phyloP scores from a whole-genome alignment of 2,329 filamentous ascomycete genomes.

The Pseudocercospora musae region DNA sequence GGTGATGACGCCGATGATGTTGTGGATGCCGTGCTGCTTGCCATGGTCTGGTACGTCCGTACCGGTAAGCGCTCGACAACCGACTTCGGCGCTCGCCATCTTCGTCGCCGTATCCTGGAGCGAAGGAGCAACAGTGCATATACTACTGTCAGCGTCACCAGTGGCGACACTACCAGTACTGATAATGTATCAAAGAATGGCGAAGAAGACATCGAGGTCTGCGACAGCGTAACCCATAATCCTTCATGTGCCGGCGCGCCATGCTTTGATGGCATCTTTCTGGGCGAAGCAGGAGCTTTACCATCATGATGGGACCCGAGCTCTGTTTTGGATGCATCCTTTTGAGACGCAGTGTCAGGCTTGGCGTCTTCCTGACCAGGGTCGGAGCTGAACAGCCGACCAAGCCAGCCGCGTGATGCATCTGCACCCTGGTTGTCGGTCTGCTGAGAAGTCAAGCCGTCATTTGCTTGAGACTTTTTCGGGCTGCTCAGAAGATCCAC shows the following conservation, averaged over 20 bases:
- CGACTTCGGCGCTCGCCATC: conserved; percentile 97
- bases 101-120: conserved; percentile 79
- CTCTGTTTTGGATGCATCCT: conserved; percentile 11
- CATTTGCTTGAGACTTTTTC: conserved; percentile 15
- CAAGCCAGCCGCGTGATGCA: conserved; percentile 26
- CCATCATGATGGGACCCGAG: conserved; percentile 13
- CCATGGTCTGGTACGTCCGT: conserved; percentile 86
- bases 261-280: conserved; percentile 5
- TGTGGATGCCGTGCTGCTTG: conserved; percentile 53
- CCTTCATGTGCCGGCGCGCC: conserved; percentile 59
- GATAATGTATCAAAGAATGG: conserved; percentile 95
- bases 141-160: conserved; percentile 88
- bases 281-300: conserved; percentile 8
- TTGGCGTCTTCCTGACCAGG: conserved; percentile 12
- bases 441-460: conserved; percentile 18
- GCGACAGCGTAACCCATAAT: conserved; percentile 94
- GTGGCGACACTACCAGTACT: conserved; percentile 91
- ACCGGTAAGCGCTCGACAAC: conserved; percentile 93
- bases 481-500: conserved; percentile 19
- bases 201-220: conserved; percentile 79
- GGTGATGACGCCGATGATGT: conserved; percentile 29
- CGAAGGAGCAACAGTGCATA: conserved; percentile 85
- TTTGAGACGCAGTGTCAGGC: conserved; percentile 7
- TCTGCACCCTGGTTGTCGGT: conserved; percentile 14
- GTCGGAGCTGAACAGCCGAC: conserved; percentile 24